Evolutionary conservation across 768 basidiomycete species (phyloP).

Genomic region (Lactarius indigo): DNA sequence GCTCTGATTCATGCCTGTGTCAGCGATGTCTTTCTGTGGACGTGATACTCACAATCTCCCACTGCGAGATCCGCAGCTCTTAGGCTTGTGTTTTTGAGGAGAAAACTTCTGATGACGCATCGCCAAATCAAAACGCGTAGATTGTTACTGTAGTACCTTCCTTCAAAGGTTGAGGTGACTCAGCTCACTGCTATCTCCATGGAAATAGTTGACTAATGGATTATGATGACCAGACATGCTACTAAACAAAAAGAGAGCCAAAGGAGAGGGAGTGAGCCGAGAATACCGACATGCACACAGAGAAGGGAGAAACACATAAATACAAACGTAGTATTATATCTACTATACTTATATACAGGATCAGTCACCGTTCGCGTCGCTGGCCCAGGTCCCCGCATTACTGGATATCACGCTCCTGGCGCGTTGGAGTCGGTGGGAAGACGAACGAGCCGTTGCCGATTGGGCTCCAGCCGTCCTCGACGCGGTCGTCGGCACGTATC

Average conservation of each 20-base stretch:
- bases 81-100: not conserved
- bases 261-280: not conserved
- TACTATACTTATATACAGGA: slow-evolving; percentile 14
- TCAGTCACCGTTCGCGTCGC: not conserved
- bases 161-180: too few relatives aligned
- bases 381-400: not conserved
- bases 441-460: slow-evolving; percentile 51
- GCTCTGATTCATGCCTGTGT: too few relatives aligned
- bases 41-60: not conserved
- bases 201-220: not conserved
- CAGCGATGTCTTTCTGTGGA: not conserved
- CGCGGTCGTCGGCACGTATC: slow-evolving; percentile 71
- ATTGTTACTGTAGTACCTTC: too few relatives aligned
- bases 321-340: slow-evolving; percentile 17
- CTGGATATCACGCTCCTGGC: slow-evolving; percentile 7
- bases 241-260: not conserved
- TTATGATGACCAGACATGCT: slow-evolving; percentile 8
- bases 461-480: slow-evolving; percentile 83
- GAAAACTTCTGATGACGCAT: not conserved
- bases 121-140: not conserved
- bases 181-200: too few relatives aligned
- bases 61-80: not conserved
- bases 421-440: slow-evolving; percentile 41
- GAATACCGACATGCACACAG: not conserved
- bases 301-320: not conserved